A percentile compares a stretch with the other conserved stretches of the same genome.
These are phyloP conservation scores for Flaveria robusta DNA, from an alignment of 129 eudicot genomes.

Conservation along the genomic window DNA sequence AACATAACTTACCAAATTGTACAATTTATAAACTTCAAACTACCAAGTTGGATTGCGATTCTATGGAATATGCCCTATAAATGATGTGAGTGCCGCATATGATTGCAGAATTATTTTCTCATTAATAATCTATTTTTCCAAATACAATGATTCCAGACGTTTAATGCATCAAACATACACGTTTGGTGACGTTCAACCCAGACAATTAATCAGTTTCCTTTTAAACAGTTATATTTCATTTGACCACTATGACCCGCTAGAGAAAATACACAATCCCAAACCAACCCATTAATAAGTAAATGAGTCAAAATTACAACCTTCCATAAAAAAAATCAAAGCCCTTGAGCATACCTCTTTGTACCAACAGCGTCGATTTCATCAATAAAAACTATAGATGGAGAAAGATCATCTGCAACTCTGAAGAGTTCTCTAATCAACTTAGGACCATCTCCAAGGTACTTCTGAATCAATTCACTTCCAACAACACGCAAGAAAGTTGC, in stretches of 20 bases:
- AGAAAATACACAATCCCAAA: not conserved
- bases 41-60: not conserved
- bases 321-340: no score
- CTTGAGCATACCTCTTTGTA: constrained; percentile 66
- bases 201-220: not conserved
- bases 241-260: not conserved
- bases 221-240: not conserved
- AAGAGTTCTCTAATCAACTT: constrained; percentile 92
- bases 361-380: constrained; percentile 97
- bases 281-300: not conserved
- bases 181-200: not conserved
- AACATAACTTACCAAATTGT: not conserved
- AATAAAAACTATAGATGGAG: constrained; percentile 95
- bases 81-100: not conserved
- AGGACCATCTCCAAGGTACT: constrained; percentile 97
- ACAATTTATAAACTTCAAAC: not conserved
- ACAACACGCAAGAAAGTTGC: constrained; percentile 98
- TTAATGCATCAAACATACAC: no score
- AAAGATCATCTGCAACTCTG: constrained; percentile 93
- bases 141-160: not conserved
- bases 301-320: no score
- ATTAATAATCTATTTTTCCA: not conserved
- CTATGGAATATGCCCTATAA: not conserved
- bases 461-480: constrained; percentile 94
- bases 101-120: not conserved